Conservation (phyloP, 768 basidiomycete species). For the Xerocomellus amylosporus region DNA sequence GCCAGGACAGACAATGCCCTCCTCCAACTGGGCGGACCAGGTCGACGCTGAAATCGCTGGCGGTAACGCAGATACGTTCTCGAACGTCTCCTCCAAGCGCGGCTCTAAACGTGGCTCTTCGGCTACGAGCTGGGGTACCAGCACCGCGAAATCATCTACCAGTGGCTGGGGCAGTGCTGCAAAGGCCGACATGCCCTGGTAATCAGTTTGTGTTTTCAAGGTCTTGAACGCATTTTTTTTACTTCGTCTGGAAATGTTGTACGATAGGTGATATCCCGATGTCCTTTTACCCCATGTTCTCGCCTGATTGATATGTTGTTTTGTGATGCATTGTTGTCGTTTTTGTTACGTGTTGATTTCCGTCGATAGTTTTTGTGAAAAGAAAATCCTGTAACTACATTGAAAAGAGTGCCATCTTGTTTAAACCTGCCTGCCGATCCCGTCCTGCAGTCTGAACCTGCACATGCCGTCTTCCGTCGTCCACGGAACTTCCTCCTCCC, state of each 20-base stretch:
- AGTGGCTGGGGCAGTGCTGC: constrained; percentile 26
- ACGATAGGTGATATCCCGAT: constrained; percentile 1
- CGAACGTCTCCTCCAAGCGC: constrained; percentile 12
- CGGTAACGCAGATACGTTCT: neutral
- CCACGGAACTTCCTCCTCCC: constrained; percentile 93
- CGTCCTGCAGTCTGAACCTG: constrained; percentile 36
- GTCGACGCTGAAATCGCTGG: constrained; percentile 19
- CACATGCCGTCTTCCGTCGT: constrained; percentile 49
- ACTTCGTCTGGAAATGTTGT: neutral
- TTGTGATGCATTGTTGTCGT: neutral
- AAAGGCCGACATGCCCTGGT: constrained; percentile 22
- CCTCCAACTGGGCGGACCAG: constrained; percentile 29
- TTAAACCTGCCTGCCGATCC: constrained; percentile 22
- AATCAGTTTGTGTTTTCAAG: neutral
- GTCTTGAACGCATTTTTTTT: neutral
- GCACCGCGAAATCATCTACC: constrained; percentile 16
- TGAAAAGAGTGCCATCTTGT: neutral
- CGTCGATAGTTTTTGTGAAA: neutral
- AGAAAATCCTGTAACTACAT: constrained; percentile 1
- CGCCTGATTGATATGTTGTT: constrained; percentile 1
- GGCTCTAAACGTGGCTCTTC: constrained; percentile 12
- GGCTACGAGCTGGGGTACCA: constrained; percentile 9
- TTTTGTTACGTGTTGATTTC: neutral
- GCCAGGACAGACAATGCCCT: neutral
- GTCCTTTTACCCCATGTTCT: neutral